These are phyloP conservation scores for Sphaerobolus stellatus DNA, from an alignment of 1,284 basidiomycete species.

Conservation along the genomic window DNA sequence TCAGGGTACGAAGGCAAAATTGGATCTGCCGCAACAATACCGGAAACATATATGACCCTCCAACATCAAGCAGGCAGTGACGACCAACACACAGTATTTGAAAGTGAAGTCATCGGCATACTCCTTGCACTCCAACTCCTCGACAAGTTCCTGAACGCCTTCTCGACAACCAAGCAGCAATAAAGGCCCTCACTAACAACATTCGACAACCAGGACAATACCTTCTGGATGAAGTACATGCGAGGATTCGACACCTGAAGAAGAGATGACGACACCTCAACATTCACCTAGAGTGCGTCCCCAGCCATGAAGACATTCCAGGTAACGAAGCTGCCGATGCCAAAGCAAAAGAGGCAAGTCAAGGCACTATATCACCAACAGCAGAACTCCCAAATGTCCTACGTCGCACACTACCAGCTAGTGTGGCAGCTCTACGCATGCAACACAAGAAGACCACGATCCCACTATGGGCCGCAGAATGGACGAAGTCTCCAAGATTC, in stretches of 20 bases:
- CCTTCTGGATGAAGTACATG: neutral
- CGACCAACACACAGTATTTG: conserved; percentile 30
- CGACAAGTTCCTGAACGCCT: neutral
- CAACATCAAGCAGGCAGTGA: conserved; percentile 23
- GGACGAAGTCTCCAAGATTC: neutral
- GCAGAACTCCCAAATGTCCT: neutral
- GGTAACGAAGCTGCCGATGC: conserved; percentile 16
- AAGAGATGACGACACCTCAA: neutral
- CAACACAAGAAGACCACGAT: neutral
- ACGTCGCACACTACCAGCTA: neutral
- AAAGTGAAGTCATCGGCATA: conserved; percentile 30
- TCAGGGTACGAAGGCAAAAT: too few species aligned
- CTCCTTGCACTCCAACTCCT: conserved; percentile 20
- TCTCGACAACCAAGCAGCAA: conserved; percentile 4
- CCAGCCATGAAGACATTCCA: conserved; percentile 11
- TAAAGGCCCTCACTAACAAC: neutral
- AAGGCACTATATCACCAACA: neutral
- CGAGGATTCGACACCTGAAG: neutral
- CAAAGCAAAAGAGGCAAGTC: conserved; percentile 12
- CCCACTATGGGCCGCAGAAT: neutral
- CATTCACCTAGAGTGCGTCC: conserved; percentile 12
- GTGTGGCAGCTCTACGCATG: neutral
- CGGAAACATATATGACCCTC: conserved; percentile 11
- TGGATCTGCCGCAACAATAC: too few species aligned
- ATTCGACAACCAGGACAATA: neutral